Base-by-base conservation (phyloP, 2,329 filamentous ascomycete species). In the Calycina herbarum region DNA sequence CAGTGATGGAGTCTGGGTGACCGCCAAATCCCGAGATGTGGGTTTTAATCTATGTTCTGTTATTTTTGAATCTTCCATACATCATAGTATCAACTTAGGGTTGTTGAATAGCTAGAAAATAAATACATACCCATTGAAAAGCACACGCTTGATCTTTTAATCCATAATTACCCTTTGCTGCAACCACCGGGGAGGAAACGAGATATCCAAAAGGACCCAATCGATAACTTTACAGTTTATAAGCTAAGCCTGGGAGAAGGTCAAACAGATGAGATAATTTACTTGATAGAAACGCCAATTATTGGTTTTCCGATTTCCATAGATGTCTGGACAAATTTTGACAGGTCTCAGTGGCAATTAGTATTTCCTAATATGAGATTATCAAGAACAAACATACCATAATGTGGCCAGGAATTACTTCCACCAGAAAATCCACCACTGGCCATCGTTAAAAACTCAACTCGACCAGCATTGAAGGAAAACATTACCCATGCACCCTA, bases 11-110 rank as follows among this genome's bases (percentile, higher is more conserved):
- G 0, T 67, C 57, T 2, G 74, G 71, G 59, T 77, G 71, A 6
- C 76, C 76, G 4, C 76, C 74, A 59, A 78, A 78, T 1, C 72
- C 73, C 0, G 66, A 42, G 24, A 78, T 73, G 45, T 77, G 62
- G 7, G 70, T 66, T 57, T 74, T 61, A 20, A 69, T 57, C 69
- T 70, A 24, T 1, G 27, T 38, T 2, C 40, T 24, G 5, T 17
- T 10, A 33, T n/a, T n/a, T 38, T 11, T 11, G 10, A 13, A 15
- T 38, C 8, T 13, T 13, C 3, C 35, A 4, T 38, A 38, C 6
- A 11, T 38, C 8, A 11, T 38, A 10, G 3, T 35, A 11, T 29
- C 27, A 29, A 29, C 4, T 29, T 2, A 29, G 27, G 27, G 4
- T 29, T 29, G 27, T 38, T 38, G 35, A 15, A 38, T 4, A 38